phyloP scores from a whole-genome alignment of 1,284 basidiomycete species.

The Thecaphora frezii region DNA sequence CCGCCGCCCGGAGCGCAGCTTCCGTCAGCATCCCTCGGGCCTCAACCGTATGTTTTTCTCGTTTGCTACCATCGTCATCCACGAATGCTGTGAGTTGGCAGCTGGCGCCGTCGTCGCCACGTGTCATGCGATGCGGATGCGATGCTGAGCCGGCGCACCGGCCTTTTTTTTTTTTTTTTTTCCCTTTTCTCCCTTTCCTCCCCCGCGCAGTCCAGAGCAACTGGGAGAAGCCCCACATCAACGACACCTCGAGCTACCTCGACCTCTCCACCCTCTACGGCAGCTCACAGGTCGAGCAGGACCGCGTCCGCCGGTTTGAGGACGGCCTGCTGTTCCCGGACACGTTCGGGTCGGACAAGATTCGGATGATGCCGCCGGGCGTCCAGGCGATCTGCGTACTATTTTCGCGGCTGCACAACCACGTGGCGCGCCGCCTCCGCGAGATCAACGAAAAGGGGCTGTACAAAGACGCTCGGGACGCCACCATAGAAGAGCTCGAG shows the following conservation, averaged over 20 bases:
- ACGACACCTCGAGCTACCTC: constrained; percentile 73
- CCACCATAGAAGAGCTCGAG: constrained; percentile 4
- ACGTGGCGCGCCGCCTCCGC: constrained; percentile 69
- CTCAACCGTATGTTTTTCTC: constrained; percentile 19
- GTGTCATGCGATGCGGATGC: background rate
- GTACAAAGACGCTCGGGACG: constrained; percentile 5
- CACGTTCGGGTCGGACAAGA: constrained; percentile 69
- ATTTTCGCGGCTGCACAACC: constrained; percentile 70
- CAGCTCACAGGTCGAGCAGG: constrained; percentile 63
- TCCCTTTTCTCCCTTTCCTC: background rate
- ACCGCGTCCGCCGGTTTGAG: constrained; percentile 65
- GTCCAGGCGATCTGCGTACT: constrained; percentile 70
- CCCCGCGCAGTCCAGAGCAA: constrained; percentile 11
- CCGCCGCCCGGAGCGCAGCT: constrained; percentile 2
- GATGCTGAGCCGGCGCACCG: too few relatives aligned
- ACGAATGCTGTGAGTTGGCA: constrained; percentile 19
- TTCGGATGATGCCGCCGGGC: constrained; percentile 74
- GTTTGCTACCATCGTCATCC: constrained; percentile 22
- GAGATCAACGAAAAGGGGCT: constrained; percentile 54
- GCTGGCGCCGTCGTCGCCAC: too few relatives aligned
- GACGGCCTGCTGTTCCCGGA: constrained; percentile 68
- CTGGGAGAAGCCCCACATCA: constrained; percentile 61
- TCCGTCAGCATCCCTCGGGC: constrained; percentile 16
- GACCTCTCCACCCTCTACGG: constrained; percentile 77
- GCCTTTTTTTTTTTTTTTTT: background rate